Evolutionary conservation across 202 grass and related monocot genomes (phyloP).

Genomic region (Hordeum pubiflorum): DNA sequence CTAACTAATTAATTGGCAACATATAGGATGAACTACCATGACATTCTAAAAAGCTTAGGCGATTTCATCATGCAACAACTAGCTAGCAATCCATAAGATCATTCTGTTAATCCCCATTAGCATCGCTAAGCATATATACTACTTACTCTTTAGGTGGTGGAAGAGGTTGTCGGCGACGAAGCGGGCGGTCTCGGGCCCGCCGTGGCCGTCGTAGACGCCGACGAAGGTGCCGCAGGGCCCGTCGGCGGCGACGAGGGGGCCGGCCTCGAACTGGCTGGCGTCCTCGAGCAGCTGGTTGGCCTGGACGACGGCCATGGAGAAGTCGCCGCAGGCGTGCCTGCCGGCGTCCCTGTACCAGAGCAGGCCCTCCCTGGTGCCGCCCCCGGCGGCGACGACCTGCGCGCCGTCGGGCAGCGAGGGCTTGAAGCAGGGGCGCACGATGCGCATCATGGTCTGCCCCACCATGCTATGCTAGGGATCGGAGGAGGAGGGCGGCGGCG

Average conservation of each 20-base stretch:
- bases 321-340: conserved; percentile 34
- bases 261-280: conserved; percentile 43
- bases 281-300: conserved; percentile 49
- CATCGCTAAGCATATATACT: too few relatives aligned
- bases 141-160: conserved; percentile 39
- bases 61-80: too few relatives aligned
- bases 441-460: conserved; percentile 35
- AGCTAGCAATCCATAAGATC: too few relatives aligned
- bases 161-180: conserved; percentile 34
- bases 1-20: not conserved
- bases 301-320: conserved; percentile 53
- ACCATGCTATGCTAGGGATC: not conserved
- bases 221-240: conserved; percentile 35
- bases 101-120: too few relatives aligned
- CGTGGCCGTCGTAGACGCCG: conserved; percentile 50
- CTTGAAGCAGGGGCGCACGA: conserved; percentile 44
- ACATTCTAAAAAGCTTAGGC: too few relatives aligned
- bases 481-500: not conserved
- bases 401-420: conserved; percentile 19
- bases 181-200: conserved; percentile 34
- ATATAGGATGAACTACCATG: too few relatives aligned
- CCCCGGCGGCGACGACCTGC: not conserved
- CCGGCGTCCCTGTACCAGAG: conserved; percentile 56
- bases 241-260: conserved; percentile 4
- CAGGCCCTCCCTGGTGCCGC: conserved; percentile 31